Evolutionary conservation across 768 basidiomycete genomes (phyloP), one percentile per base, ranked within the genome.

Genomic region (Lactifluus subvellereus): DNA sequence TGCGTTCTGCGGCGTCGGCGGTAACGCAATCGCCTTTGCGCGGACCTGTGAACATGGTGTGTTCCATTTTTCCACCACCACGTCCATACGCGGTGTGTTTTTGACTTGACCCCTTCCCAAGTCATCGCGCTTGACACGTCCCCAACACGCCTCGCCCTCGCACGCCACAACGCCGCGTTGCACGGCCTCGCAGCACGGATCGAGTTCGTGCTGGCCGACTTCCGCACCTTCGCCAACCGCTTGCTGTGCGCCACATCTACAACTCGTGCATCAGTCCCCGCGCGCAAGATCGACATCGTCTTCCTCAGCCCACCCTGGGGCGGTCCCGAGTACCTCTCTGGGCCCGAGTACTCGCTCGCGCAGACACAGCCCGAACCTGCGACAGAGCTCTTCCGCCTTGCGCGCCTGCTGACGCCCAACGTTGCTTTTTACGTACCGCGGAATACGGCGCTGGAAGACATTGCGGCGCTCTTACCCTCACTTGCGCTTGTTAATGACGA

Each of bases 291-390:
- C 59, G 93, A 97, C 70, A 88, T 91, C 13, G 85, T 96, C 16
- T 97, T 98, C 71, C 83, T 97, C 52, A 94, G 92, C 67, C 94
- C 95, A 1, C 95, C 95, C 0, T 97, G 95, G 95, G 95, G 95
- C 62, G 91, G 91, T n/a, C 89, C 87, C 4, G 78, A 79, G 1
- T 92, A 91, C 68, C 76, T 90, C 43, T 72, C 76, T 4, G 77
- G 77, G 5, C 70, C 82, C 9, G 77, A 80, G 32, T 98, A 88
- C 75, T 82, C 82, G 3, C 82, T 99, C 6, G 76, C 83, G 0
- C 80, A 80, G 4, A 86, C 96, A 53, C 79, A 81, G 35, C 97
- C 96, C 0, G 80, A 96, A 49, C 89, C 84, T 47, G 97, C 96
- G 1, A 78, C 82, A 16, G 85, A 92, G 51, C 84, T 98, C 6